Conservation (phyloP, 306 rosid genomes). For the Trifolium fragiferum region DNA sequence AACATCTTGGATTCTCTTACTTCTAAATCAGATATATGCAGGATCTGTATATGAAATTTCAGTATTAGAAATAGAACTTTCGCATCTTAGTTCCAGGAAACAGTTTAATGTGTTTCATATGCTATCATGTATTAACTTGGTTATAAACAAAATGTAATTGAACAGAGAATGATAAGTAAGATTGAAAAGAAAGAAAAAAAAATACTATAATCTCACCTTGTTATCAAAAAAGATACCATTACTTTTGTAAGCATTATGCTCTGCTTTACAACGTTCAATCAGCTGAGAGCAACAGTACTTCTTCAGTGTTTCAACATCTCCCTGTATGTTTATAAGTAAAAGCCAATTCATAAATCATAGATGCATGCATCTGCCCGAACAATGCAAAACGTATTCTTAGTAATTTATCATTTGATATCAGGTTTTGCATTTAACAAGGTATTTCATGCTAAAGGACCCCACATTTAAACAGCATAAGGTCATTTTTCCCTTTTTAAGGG, state of each 20-base stretch:
- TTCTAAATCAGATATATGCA: slow-evolving; percentile 82
- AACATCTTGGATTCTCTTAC: slow-evolving; percentile 84
- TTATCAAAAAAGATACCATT: slow-evolving; percentile 84
- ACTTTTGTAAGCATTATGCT: slow-evolving; percentile 68
- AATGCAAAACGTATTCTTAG: slow-evolving; percentile 2
- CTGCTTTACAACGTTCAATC: slow-evolving; percentile 92
- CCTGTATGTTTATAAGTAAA: slow-evolving; percentile 55
- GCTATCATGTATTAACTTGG: slow-evolving; percentile 15
- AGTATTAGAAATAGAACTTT: slow-evolving; percentile 15
- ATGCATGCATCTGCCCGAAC: slow-evolving; percentile 17
- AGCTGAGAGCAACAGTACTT: slow-evolving; percentile 81
- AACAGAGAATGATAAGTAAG: slow-evolving; percentile 33
- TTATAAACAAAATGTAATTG: slow-evolving; percentile 21
- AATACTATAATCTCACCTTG: slow-evolving; percentile 61
- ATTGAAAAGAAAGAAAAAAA: not conserved
- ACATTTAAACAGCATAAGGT: not conserved
- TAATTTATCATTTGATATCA: slow-evolving; percentile 28
- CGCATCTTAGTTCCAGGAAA: not conserved
- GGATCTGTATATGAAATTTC: slow-evolving; percentile 61
- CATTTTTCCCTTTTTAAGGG: not conserved
- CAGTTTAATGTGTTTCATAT: not conserved
- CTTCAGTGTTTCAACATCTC: slow-evolving; percentile 74
- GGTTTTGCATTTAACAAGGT: slow-evolving; percentile 25
- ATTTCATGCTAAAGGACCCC: slow-evolving; percentile 13
- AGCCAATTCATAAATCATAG: slow-evolving; percentile 39